phyloP scores from a whole-genome alignment of 2,329 filamentous ascomycete species.

The Penicillium sp. region DNA sequence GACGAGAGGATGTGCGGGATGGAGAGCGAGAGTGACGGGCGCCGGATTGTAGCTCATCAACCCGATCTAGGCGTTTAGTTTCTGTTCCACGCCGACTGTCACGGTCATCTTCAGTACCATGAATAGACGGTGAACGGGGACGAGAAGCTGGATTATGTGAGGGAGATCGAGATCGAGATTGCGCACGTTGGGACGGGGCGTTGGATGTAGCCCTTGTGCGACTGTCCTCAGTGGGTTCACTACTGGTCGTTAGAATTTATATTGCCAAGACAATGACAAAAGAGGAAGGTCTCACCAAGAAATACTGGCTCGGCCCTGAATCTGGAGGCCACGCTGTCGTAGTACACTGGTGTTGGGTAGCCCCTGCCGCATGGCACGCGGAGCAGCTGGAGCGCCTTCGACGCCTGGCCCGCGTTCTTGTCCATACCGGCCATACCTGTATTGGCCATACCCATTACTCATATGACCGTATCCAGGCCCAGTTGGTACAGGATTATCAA shows the following conservation, averaged over 20 bases:
- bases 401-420: conserved; percentile 59
- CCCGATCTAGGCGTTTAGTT: conserved; percentile 49
- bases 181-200: not conserved
- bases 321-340: conserved; percentile 56
- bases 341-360: conserved; percentile 77
- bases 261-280: not conserved
- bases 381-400: conserved; percentile 78
- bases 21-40: conserved; percentile 63
- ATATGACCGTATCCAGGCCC: conserved; percentile 11
- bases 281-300: conserved; percentile 1
- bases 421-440: conserved; percentile 42
- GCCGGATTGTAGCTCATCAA: conserved; percentile 29
- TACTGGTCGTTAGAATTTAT: not conserved
- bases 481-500: conserved; percentile 16
- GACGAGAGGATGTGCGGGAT: conserved; percentile 60
- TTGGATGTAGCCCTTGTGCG: not conserved
- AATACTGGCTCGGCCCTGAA: conserved; percentile 31
- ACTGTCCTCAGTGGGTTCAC: conserved; percentile 4
- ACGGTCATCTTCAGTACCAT: conserved; percentile 39
- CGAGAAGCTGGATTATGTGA: conserved; percentile 50
- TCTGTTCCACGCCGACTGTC: conserved; percentile 32
- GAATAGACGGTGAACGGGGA: conserved; percentile 49
- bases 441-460: conserved; percentile 29
- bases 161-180: conserved; percentile 37
- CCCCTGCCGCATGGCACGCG: conserved; percentile 90